phyloP scores from a whole-genome alignment of 2,329 filamentous ascomycete genomes.

The Beauveria sp. region DNA sequence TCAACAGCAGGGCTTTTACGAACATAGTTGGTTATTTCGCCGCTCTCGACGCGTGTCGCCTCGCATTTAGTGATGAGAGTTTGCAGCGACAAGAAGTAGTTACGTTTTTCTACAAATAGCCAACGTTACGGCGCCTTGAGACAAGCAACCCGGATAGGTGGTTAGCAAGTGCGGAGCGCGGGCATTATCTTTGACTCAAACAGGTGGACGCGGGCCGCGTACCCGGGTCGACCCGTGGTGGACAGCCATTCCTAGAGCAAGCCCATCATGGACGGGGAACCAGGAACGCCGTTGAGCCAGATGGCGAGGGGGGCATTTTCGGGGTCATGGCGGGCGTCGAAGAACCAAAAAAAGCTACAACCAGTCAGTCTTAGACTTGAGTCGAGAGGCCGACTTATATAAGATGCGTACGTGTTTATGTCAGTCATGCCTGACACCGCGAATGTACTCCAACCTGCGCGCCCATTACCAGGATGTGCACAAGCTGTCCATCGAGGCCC shows the following conservation, averaged over 20 bases:
- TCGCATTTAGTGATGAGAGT: background rate
- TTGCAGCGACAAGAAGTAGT: background rate
- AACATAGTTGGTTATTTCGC: background rate
- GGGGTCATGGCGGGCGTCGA: constrained; percentile 35
- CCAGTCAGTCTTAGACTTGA: background rate
- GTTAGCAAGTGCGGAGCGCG: background rate
- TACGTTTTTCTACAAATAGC: background rate
- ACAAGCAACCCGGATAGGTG: background rate
- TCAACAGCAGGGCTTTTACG: constrained; percentile 13
- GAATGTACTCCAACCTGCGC: too few relatives aligned
- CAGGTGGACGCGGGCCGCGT: background rate
- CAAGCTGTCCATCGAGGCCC: too few relatives aligned
- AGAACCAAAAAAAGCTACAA: constrained; percentile 40
- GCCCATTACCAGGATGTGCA: too few relatives aligned
- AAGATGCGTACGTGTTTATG: constrained; percentile 34
- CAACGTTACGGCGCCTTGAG: background rate
- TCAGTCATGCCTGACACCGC: constrained; percentile 27
- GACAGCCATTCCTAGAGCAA: constrained; percentile 46
- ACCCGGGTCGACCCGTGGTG: background rate
- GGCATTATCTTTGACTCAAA: background rate
- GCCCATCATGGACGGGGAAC: constrained; percentile 54
- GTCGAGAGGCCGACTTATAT: too few relatives aligned
- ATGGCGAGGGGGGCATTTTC: constrained; percentile 41
- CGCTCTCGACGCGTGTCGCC: background rate
- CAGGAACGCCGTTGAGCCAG: constrained; percentile 60